Conservation (phyloP, 108 stramenopile genomes). For the Schizochytrium sp. region DNA sequence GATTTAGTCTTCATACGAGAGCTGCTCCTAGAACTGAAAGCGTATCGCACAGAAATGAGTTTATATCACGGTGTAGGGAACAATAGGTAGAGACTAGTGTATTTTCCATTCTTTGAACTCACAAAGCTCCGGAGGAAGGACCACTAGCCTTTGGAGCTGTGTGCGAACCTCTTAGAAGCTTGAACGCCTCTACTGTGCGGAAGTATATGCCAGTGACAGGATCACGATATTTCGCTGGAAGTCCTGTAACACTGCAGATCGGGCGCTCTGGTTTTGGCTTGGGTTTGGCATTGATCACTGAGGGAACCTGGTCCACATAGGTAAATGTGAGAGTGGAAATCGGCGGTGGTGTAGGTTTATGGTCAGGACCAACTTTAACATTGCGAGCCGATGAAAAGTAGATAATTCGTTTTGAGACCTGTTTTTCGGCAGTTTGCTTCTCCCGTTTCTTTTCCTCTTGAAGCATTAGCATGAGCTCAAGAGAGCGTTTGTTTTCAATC, state of each 20-base stretch:
- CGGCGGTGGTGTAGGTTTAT: not conserved
- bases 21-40: too few species aligned
- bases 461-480: conserved; percentile 52
- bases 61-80: too few species aligned
- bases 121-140: too few species aligned
- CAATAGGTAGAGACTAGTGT: too few species aligned
- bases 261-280: conserved; percentile 34
- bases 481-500: conserved; percentile 18
- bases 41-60: too few species aligned
- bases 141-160: too few species aligned
- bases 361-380: not conserved
- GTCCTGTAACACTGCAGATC: conserved; percentile 69
- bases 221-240: conserved; percentile 69
- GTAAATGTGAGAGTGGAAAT: conserved; percentile 58
- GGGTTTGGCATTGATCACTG: conserved; percentile 33
- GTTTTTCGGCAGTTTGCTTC: conserved; percentile 63
- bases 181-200: conserved; percentile 57
- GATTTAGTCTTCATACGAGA: too few species aligned
- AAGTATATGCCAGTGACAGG: conserved; percentile 69
- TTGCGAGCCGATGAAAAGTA: conserved; percentile 25
- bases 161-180: not conserved
- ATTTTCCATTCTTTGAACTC: too few species aligned
- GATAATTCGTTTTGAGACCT: conserved; percentile 60
- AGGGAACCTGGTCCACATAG: conserved; percentile 50
- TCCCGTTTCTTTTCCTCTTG: conserved; percentile 57